A percentile compares a stretch with the other conserved stretches of the same genome.
Evolutionary conservation across 2,329 filamentous ascomycete species (phyloP).

Genomic region (Zymoseptoria pseudotritici): DNA sequence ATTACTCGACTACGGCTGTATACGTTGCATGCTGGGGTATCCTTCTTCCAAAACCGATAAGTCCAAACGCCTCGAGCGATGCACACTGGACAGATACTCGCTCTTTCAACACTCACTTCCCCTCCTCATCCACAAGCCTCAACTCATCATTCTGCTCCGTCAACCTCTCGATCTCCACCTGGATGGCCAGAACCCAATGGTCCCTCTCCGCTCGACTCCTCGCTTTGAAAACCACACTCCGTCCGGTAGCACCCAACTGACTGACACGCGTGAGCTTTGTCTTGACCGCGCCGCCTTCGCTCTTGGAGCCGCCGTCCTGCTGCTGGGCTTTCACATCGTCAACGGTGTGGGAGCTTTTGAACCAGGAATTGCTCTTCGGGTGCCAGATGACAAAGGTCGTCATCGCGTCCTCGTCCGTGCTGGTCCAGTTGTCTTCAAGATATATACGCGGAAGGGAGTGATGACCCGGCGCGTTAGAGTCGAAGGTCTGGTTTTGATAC

Average conservation of each 20-base stretch:
- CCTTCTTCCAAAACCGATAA: not conserved
- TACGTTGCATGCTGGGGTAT: not conserved
- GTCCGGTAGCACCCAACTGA: slow-evolving; percentile 52
- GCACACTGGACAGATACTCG: not conserved
- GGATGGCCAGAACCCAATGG: slow-evolving; percentile 60
- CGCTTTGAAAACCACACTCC: slow-evolving; percentile 59
- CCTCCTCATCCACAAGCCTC: slow-evolving; percentile 30
- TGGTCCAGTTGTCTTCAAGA: slow-evolving; percentile 54
- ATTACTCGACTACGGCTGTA: not conserved
- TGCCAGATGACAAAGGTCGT: slow-evolving; percentile 63
- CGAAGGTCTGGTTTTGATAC: slow-evolving; percentile 58
- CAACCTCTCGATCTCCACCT: slow-evolving; percentile 56
- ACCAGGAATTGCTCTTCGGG: slow-evolving; percentile 50
- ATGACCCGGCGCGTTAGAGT: slow-evolving; percentile 53
- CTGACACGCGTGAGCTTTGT: slow-evolving; percentile 52
- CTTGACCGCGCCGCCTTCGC: slow-evolving; percentile 31
- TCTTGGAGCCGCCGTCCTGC: slow-evolving; percentile 2
- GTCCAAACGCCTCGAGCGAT: not conserved
- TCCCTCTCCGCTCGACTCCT: slow-evolving; percentile 58
- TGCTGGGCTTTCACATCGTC: slow-evolving; percentile 24
- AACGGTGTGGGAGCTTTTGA: slow-evolving; percentile 33
- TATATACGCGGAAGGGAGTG: slow-evolving; percentile 54
- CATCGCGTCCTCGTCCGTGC: slow-evolving; percentile 57
- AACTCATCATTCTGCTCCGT: slow-evolving; percentile 48
- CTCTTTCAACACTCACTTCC: not conserved